Evolutionary conservation across 306 rosid genomes (phyloP).

Genomic region (Chamaecrista fasciculata): DNA sequence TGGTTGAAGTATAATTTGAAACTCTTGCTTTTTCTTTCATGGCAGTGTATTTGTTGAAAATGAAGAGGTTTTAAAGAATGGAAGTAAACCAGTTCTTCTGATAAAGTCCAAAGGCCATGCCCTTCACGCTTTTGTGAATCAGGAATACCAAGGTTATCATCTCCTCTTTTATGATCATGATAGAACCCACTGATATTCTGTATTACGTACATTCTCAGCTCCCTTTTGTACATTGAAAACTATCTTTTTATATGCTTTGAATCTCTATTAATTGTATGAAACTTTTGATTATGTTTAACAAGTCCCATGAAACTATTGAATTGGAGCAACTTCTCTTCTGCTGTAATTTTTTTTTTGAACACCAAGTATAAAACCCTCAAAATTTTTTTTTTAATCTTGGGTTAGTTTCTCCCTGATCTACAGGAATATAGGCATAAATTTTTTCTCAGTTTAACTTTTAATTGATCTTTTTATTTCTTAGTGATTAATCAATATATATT

Average conservation of each 20-base stretch:
- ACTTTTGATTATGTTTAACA: background rate
- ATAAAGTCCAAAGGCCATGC: slow-evolving; percentile 90
- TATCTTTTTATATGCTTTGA: background rate
- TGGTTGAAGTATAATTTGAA: slow-evolving; percentile 19
- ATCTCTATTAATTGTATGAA: slow-evolving; percentile 5
- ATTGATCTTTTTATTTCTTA: too few relatives aligned
- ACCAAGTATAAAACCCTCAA: background rate
- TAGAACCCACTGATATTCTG: too few relatives aligned
- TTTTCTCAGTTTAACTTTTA: background rate
- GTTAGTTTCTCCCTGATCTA: background rate
- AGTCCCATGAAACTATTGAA: background rate
- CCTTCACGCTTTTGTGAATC: slow-evolving; percentile 85
- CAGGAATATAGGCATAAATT: background rate
- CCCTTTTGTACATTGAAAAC: background rate
- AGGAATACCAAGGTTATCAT: slow-evolving; percentile 68
- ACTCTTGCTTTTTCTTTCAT: slow-evolving; percentile 28
- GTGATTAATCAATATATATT: background rate
- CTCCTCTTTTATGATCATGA: slow-evolving; percentile 20
- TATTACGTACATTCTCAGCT: slow-evolving; percentile 1
- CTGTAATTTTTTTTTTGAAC: background rate
- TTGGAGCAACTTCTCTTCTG: slow-evolving; percentile 18
- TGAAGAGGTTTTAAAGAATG: slow-evolving; percentile 70
- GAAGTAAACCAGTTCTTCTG: slow-evolving; percentile 65
- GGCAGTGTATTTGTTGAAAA: slow-evolving; percentile 62
- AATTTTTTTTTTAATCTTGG: background rate